Evolutionary conservation across 345 rosid species (phyloP).

Genomic region (Streptanthus diversifolius): DNA sequence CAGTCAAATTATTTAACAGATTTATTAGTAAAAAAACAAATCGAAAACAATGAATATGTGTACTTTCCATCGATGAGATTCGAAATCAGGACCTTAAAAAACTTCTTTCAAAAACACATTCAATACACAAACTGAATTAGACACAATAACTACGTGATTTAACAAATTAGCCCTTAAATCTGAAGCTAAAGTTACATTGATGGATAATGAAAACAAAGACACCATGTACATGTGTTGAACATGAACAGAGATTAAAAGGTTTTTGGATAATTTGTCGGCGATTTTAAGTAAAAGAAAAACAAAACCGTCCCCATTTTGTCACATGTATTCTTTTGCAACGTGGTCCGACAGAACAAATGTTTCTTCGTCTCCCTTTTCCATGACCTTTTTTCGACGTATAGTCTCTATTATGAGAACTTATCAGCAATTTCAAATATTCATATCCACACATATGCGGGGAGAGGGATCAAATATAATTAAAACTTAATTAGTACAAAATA

Average conservation of each 20-base stretch:
- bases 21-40: too few species aligned
- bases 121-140: too few species aligned
- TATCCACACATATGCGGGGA: neutral
- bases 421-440: neutral
- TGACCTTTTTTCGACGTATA: neutral
- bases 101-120: too few species aligned
- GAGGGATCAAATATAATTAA: neutral
- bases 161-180: too few species aligned
- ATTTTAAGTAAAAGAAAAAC: neutral
- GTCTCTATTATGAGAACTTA: neutral
- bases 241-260: slow-evolving; percentile 4
- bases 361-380: neutral
- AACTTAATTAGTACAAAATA: neutral
- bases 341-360: slow-evolving; percentile 14
- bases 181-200: neutral
- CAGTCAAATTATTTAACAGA: too few species aligned
- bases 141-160: too few species aligned
- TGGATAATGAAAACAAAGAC: neutral
- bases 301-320: slow-evolving; percentile 7
- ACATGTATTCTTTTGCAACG: slow-evolving; percentile 11
- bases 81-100: too few species aligned
- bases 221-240: neutral
- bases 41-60: too few species aligned
- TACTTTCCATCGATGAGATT: too few species aligned
- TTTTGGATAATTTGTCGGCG: neutral